A percentile compares a stretch with the other conserved stretches of the same genome.
Evolutionary conservation across 2,329 filamentous ascomycete species (phyloP).

Genomic region (Nigrograna mackinnonii): DNA sequence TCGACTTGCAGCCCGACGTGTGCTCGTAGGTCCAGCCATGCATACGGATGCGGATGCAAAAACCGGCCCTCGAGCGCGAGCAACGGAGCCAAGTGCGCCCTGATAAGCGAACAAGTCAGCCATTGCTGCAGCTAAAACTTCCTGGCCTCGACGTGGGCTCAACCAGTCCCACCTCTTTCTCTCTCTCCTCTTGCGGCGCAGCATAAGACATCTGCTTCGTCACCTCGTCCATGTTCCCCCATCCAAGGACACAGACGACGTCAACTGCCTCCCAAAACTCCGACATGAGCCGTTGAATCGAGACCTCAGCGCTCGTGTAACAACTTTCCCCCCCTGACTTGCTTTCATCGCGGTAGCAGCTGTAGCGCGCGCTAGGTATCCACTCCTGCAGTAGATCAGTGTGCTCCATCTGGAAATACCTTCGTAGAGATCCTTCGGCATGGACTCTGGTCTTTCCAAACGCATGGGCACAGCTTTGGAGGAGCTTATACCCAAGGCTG

Average conservation of each 20-base stretch:
- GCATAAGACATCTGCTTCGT: neutral
- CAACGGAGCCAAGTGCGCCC: neutral
- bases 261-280: no score
- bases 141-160: neutral
- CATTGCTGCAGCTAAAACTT: neutral
- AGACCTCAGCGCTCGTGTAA: no score
- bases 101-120: neutral
- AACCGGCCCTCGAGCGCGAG: neutral
- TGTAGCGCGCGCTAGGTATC: neutral
- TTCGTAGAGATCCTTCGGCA: no score
- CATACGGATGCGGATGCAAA: neutral
- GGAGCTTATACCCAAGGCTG: slow-evolving; percentile 13
- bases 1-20: no score
- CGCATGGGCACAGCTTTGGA: slow-evolving; percentile 22
- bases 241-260: no score
- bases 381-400: neutral
- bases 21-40: neutral
- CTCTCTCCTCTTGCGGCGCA: neutral
- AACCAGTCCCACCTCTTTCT: neutral
- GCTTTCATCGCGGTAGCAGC: neutral
- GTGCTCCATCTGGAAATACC: neutral
- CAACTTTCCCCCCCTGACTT: neutral
- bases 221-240: neutral
- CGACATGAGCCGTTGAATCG: no score
- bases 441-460: slow-evolving; percentile 30